Percentiles rank a stretch among this genome's conserved stretches.
phyloP scores from a whole-genome alignment of 2,329 filamentous ascomycete genomes.

The Sporothrix protearum region DNA sequence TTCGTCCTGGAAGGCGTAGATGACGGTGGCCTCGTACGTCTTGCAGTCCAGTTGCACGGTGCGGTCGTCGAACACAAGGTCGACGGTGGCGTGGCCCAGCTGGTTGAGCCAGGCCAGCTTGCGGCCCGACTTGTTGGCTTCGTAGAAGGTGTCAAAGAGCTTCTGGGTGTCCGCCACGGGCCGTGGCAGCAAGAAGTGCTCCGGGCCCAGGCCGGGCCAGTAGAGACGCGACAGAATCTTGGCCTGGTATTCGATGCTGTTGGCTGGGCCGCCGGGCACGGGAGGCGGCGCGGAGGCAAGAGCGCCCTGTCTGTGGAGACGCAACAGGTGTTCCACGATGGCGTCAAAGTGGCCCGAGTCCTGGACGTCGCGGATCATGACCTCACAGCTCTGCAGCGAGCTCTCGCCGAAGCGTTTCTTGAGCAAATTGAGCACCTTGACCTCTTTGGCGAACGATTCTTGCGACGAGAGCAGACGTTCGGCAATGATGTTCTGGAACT shows the following conservation, averaged over 20 bases:
- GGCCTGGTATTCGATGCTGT: conserved; percentile 57
- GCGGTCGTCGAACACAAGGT: conserved; percentile 79
- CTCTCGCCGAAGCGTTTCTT: conserved; percentile 85
- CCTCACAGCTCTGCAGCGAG: conserved; percentile 86
- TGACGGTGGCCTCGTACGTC: conserved; percentile 83
- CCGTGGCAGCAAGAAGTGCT: conserved; percentile 62
- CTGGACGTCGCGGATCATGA: conserved; percentile 92
- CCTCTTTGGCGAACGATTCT: conserved; percentile 70
- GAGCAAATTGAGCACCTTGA: conserved; percentile 78
- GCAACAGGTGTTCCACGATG: conserved; percentile 55
- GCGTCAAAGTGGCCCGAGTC: conserved; percentile 75
- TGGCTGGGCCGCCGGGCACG: background rate
- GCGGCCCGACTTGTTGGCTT: conserved; percentile 73
- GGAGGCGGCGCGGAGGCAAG: background rate
- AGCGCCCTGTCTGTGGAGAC: conserved; percentile 31
- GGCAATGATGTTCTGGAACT: conserved; percentile 85
- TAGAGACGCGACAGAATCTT: conserved; percentile 90
- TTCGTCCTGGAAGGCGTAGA: conserved; percentile 71
- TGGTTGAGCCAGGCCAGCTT: conserved; percentile 87
- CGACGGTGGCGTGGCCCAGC: conserved; percentile 74
- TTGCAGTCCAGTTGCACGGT: conserved; percentile 67
- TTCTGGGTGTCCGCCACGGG: conserved; percentile 60
- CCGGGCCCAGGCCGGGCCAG: conserved; percentile 78
- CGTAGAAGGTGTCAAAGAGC: conserved; percentile 71
- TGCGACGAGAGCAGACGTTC: conserved; percentile 70